These are phyloP conservation scores for Nidula microcarpa DNA, from an alignment of 768 basidiomycete species.

Conservation along the genomic window DNA sequence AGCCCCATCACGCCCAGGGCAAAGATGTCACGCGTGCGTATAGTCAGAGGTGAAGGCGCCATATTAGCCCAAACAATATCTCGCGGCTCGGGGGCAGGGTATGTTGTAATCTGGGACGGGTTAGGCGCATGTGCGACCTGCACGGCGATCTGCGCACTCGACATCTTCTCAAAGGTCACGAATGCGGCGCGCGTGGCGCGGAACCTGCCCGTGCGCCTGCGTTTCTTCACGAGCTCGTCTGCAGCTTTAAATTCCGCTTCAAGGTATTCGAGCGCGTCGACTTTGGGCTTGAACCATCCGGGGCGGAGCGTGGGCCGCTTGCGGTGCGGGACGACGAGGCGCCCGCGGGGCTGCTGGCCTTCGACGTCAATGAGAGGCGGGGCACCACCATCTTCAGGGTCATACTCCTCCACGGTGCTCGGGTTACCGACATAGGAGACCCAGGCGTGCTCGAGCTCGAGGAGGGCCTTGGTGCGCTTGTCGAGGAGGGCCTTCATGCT, in stretches of 20 bases:
- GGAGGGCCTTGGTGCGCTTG: conserved; percentile 72
- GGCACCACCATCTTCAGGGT: conserved; percentile 58
- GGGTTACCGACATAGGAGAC: conserved; percentile 92
- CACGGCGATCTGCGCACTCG: conserved; percentile 89
- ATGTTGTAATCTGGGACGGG: conserved; percentile 64
- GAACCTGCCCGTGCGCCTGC: conserved; percentile 70
- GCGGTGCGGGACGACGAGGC: conserved; percentile 72
- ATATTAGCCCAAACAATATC: conserved; percentile 96
- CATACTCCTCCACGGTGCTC: conserved; percentile 77
- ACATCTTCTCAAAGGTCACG: conserved; percentile 96
- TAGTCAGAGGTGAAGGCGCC: conserved; percentile 53
- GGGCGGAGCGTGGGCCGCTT: conserved; percentile 74
- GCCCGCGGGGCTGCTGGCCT: conserved; percentile 41
- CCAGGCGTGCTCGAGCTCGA: conserved; percentile 84
- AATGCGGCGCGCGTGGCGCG: conserved; percentile 84
- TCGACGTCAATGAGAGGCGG: conserved; percentile 44
- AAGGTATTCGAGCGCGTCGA: conserved; percentile 89
- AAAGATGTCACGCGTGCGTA: conserved; percentile 65
- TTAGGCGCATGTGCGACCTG: conserved; percentile 77
- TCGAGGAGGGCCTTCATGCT: conserved; percentile 72
- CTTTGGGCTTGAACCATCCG: conserved; percentile 68
- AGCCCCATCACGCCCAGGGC: conserved; percentile 67
- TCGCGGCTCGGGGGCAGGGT: conserved; percentile 86
- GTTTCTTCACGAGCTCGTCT: conserved; percentile 78
- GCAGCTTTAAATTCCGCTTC: conserved; percentile 76